Base-by-base conservation (phyloP, 305 asterid species). In the Ajuga reptans region DNA sequence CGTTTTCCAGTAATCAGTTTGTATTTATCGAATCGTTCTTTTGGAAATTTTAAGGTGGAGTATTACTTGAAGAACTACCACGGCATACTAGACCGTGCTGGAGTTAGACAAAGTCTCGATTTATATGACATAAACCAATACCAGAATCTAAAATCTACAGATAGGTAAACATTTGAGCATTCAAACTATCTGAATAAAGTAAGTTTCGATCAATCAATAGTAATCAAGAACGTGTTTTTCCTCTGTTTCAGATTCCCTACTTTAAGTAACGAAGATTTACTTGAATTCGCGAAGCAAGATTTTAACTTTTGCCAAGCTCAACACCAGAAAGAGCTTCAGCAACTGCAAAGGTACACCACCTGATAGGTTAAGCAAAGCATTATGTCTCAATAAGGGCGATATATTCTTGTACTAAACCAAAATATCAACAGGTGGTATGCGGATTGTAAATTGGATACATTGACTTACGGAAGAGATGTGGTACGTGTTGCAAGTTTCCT, bases 261-360 rank as follows among this genome's bases (percentile, higher is more conserved):
- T 3, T 4, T 68, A 11, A 8, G 73, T 12, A 68, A 54, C 11
- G 71, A 36, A 59, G 85, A 80, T 27, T 11, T 80, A 27, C 50
- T 71, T 6, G 49, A 46, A 37, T 76, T 75, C 6, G 33, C 84
- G 0, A 55, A 21, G 27, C 53, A 61, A 61, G 81, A 80, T 80
- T 83, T 75, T 29, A 76, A 80, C 36, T 54, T 14, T 3, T 75
- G 80, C 68, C 87, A 83, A 68, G 77, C 79, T 33, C 71, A 66
- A 39, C 64, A 83, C 64, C 81, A 52, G 58, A 75, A 76, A 71
- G 85, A 78, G 60, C 82, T 83, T 54, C 24, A 65, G 11, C 69
- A 58, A 34, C 75, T 80, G 54, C 83, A 82, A 14, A 76, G 78
- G 86, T 77, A 78, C 58, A 18, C 21, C 16, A 24, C 17, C 27